Conservation (phyloP, 23 red algal species). For the Rhodosorus marinus region DNA sequence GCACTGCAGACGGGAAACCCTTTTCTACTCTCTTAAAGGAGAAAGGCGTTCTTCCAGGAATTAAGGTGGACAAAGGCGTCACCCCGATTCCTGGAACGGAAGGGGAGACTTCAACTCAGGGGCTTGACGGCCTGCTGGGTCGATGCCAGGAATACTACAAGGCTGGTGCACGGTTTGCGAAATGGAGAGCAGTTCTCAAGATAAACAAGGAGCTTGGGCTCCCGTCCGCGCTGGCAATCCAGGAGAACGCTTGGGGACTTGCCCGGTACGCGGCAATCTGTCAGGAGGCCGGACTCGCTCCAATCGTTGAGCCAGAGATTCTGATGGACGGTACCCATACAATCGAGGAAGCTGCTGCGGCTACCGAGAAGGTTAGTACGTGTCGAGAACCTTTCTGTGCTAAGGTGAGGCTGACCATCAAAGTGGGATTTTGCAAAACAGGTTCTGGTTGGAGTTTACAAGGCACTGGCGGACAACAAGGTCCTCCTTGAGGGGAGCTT, state of each 20-base stretch:
- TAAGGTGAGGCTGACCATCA: no score
- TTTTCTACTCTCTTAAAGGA: conserved; percentile 19
- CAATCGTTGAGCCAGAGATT: conserved; percentile 95
- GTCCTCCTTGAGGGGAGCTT: conserved; percentile 75
- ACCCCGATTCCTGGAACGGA: conserved; percentile 7
- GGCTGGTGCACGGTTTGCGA: conserved; percentile 63
- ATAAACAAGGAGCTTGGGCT: conserved; percentile 37
- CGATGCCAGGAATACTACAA: conserved; percentile 47
- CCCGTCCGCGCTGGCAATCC: conserved; percentile 58
- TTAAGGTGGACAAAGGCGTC: conserved; percentile 2
- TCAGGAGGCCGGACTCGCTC: conserved; percentile 82
- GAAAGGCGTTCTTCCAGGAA: conserved; percentile 8
- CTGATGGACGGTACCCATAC: conserved; percentile 73
- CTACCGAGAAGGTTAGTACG: conserved; percentile 54
- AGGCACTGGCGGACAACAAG: conserved; percentile 51
- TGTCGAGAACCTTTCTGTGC: no score
- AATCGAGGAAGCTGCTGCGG: conserved; percentile 58
- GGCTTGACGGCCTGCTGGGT: conserved; percentile 44
- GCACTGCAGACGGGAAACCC: no score
- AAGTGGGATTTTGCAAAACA: no score
- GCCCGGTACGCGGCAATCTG: conserved; percentile 90
- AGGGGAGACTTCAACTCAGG: conserved; percentile 64
- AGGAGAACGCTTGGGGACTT: conserved; percentile 69
- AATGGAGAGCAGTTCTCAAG: conserved; percentile 64
- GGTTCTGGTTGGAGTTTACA: conserved; percentile 48